These are phyloP conservation scores for Clonostachys byssicola DNA, from an alignment of 2,329 filamentous ascomycete species.

Conservation along the genomic window DNA sequence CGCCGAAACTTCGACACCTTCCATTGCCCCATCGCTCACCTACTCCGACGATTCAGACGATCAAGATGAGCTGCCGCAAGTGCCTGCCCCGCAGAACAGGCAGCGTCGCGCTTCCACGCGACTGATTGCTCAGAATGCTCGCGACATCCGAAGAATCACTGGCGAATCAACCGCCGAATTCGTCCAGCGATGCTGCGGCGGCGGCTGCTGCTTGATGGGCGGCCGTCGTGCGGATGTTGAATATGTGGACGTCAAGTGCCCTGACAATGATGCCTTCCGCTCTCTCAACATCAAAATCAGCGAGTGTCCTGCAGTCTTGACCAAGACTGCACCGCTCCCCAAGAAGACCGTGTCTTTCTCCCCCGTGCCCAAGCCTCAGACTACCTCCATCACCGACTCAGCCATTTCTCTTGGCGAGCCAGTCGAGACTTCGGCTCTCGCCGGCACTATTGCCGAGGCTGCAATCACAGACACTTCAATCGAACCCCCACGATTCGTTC, in stretches of 20 bases:
- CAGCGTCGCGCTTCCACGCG: slow-evolving; percentile 65
- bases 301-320: slow-evolving; percentile 69
- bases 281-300: slow-evolving; percentile 74
- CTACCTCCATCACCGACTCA: slow-evolving; percentile 43
- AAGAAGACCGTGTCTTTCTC: slow-evolving; percentile 71
- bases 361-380: slow-evolving; percentile 32
- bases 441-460: slow-evolving; percentile 17
- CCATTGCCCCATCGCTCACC: slow-evolving; percentile 56
- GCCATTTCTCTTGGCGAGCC: slow-evolving; percentile 32
- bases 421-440: slow-evolving; percentile 11
- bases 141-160: slow-evolving; percentile 59
- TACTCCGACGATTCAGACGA: slow-evolving; percentile 61
- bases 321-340: slow-evolving; percentile 67
- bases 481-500: slow-evolving; percentile 84
- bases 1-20: slow-evolving; percentile 39
- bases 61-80: slow-evolving; percentile 42
- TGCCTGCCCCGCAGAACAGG: slow-evolving; percentile 26
- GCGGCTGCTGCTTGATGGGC: slow-evolving; percentile 56
- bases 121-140: slow-evolving; percentile 59
- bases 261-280: slow-evolving; percentile 81
- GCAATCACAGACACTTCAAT: slow-evolving; percentile 50
- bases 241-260: slow-evolving; percentile 47
- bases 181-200: slow-evolving; percentile 60
- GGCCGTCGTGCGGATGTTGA: slow-evolving; percentile 30
- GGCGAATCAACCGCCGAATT: slow-evolving; percentile 59